Evolutionary conservation across 2,329 filamentous ascomycete species (phyloP), one percentile per base, ranked within the genome.

Genomic region (Aspergillus texensis): DNA sequence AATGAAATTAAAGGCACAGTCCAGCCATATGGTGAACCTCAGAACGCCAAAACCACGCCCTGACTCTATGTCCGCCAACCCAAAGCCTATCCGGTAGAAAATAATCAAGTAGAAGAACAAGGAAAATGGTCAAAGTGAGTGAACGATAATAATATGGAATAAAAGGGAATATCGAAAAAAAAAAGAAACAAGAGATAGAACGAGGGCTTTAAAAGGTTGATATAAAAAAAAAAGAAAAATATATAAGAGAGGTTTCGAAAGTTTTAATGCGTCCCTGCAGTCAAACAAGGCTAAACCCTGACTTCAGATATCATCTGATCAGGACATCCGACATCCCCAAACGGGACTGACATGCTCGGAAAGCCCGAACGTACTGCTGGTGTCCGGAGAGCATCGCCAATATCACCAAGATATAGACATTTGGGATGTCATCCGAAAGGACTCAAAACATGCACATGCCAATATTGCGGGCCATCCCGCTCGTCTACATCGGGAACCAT

Each of bases 41-140:
- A 52, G 30, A 67, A 67, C 65, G 65, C 65, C 65, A 41, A 26
- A 52, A 39, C 50, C 65, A 67, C 65, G 65, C 65, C 65, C 58
- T 64, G 56, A 62, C 63, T 67, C 65, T 67, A 67, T 66, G 32
- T 53, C 52, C 59, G 53, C 53, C 60, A 57, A 46, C 46, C 56
- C 58, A 58, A 56, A 60, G 43, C 53, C 63, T 39, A 61, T 55
- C 61, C 60, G 21, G 41, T 21, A 59, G 43, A 60, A 43, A 58
- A 53, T n/a, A 19, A 19, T 24, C 30, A 32, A 10, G 48, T 32
- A n/a, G 16, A n/a, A 64, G 61, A 36, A 63, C 52, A 62, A 61
- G 24, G 48, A 54, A 58, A 58, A 54, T 24, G 28, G 43, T 14
- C 6, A 45, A 61, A 45, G 26, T 32, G n/a, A 63, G 32, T 57